phyloP scores from a whole-genome alignment of 768 basidiomycete genomes.

The Collybiopsis luxurians region DNA sequence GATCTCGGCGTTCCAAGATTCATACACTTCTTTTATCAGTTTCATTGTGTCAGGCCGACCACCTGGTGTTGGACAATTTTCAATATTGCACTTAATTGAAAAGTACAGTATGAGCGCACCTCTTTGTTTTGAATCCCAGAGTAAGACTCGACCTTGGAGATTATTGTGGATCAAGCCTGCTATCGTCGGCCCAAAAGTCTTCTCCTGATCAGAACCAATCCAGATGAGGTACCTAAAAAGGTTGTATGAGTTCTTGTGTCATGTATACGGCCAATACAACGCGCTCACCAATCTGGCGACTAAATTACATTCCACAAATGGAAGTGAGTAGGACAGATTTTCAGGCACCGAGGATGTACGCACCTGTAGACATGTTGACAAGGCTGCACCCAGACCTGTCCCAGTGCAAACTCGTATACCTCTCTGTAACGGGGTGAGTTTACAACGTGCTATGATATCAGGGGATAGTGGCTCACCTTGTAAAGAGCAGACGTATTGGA shows the following conservation, averaged over 20 bases:
- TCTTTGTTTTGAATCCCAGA: slow-evolving; percentile 78
- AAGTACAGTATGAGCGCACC: slow-evolving; percentile 30
- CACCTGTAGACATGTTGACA: slow-evolving; percentile 82
- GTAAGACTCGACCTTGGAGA: slow-evolving; percentile 62
- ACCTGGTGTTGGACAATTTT: slow-evolving; percentile 24
- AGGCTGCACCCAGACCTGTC: slow-evolving; percentile 78
- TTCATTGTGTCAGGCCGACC: slow-evolving; percentile 81
- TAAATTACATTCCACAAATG: slow-evolving; percentile 14
- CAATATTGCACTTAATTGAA: background rate
- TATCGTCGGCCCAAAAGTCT: slow-evolving; percentile 82
- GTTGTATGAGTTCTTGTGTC: background rate
- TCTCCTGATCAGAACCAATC: slow-evolving; percentile 84
- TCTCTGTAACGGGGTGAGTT: slow-evolving; percentile 26
- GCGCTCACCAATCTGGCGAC: slow-evolving; percentile 47
- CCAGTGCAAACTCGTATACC: slow-evolving; percentile 86
- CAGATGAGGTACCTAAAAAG: slow-evolving; percentile 70
- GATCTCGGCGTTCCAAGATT: slow-evolving; percentile 80
- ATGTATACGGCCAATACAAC: background rate
- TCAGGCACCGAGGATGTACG: slow-evolving; percentile 16
- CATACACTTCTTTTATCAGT: slow-evolving; percentile 67
- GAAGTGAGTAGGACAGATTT: slow-evolving; percentile 3
- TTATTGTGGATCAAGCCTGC: slow-evolving; percentile 66
- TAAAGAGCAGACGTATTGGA: slow-evolving; percentile 77
- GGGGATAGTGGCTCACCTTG: too few species aligned
- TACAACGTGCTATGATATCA: too few species aligned